Conservation (phyloP, 1,139 yeast genomes). For the Hyphopichia khmerensis region DNA sequence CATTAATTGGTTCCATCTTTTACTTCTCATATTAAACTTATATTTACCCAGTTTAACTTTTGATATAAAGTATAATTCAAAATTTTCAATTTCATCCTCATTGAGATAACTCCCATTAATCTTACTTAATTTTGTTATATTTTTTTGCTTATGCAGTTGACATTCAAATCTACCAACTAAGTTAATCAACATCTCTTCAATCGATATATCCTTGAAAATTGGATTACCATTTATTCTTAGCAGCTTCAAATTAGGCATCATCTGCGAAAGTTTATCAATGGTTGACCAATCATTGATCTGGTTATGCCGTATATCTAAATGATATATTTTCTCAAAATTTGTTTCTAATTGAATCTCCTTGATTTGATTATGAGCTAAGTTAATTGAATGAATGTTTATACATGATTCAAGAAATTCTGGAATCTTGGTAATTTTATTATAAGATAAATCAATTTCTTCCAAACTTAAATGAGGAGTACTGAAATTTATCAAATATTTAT, state of each 20-base stretch:
- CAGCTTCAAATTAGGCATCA: constrained; percentile 38
- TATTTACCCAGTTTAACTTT: constrained; percentile 38
- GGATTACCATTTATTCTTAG: constrained; percentile 57
- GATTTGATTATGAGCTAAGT: constrained; percentile 29
- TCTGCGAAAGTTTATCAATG: constrained; percentile 38
- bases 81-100: constrained; percentile 52
- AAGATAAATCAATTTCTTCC: constrained; percentile 41
- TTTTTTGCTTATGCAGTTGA: constrained; percentile 5
- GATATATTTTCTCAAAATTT: constrained; percentile 5
- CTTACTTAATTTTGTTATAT: constrained; percentile 20
- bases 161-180: constrained; percentile 52
- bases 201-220: constrained; percentile 30
- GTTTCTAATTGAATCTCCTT: background rate
- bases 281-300: constrained; percentile 43
- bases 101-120: constrained; percentile 59
- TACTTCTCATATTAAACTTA: constrained; percentile 18
- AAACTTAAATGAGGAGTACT: constrained; percentile 13
- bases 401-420: constrained; percentile 21
- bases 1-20: constrained; percentile 27
- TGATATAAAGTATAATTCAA: constrained; percentile 67
- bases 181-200: constrained; percentile 37
- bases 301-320: constrained; percentile 52
- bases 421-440: constrained; percentile 33
- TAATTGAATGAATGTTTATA: constrained; percentile 8
- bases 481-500: constrained; percentile 5